Evolutionary conservation across 805 yeast species (phyloP).

Genomic region (Candida ponderosae): DNA sequence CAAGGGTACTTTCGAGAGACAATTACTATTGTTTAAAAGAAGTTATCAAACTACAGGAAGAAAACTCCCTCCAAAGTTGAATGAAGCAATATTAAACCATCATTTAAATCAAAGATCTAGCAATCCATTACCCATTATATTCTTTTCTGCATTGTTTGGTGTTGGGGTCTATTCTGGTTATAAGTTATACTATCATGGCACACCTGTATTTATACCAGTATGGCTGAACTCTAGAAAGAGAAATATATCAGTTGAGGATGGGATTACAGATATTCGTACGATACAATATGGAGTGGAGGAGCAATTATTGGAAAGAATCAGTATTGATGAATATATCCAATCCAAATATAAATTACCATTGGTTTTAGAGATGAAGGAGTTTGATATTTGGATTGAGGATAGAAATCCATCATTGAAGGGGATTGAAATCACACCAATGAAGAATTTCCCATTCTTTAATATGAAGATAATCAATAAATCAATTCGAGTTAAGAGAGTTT

Average conservation of each 20-base stretch:
- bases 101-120: too few species aligned
- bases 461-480: slow-evolving; percentile 12
- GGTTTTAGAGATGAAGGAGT: slow-evolving; percentile 7
- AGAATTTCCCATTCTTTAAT: slow-evolving; percentile 7
- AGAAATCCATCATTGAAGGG: slow-evolving; percentile 14
- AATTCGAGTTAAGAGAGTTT: slow-evolving; percentile 7
- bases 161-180: neutral
- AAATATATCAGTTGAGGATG: slow-evolving; percentile 1
- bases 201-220: slow-evolving; percentile 10
- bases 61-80: too few species aligned
- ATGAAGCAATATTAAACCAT: neutral
- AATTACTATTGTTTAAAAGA: too few species aligned
- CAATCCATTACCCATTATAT: neutral
- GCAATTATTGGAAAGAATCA: slow-evolving; percentile 16
- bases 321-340: slow-evolving; percentile 11
- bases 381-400: slow-evolving; percentile 18
- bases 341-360: slow-evolving; percentile 15
- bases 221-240: slow-evolving; percentile 13
- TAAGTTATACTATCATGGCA: neutral
- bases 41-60: too few species aligned
- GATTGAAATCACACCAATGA: slow-evolving; percentile 13
- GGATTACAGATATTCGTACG: slow-evolving; percentile 11
- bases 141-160: neutral
- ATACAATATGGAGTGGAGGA: slow-evolving; percentile 14
- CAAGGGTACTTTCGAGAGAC: too few species aligned